Conservation (phyloP, 495 filamentous ascomycete species). For the Paragyromitra xinjiangensis region DNA sequence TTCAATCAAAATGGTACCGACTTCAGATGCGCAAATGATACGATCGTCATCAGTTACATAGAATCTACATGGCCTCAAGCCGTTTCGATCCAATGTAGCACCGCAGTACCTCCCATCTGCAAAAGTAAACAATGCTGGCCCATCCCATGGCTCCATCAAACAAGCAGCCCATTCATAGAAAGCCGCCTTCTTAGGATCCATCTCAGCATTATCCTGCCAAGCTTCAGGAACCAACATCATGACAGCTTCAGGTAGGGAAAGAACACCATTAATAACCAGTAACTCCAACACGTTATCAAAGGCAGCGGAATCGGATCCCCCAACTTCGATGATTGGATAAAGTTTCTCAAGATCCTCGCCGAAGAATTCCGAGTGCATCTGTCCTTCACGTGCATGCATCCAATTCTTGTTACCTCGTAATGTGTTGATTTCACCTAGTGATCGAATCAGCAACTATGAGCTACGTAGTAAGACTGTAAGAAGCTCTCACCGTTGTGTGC, state of each 20-base stretch:
- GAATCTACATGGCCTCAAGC: slow-evolving; percentile 95
- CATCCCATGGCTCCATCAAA: slow-evolving; percentile 99
- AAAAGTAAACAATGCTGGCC: slow-evolving; percentile 97
- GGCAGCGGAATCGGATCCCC: slow-evolving; percentile 96
- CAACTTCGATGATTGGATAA: slow-evolving; percentile 96
- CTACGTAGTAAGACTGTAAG: slow-evolving; percentile 28
- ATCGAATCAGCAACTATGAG: slow-evolving; percentile 58
- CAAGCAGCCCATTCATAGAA: slow-evolving; percentile 99
- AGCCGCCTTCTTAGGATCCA: slow-evolving; percentile 95
- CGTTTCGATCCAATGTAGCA: slow-evolving; percentile 98
- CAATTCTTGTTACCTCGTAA: slow-evolving; percentile 99
- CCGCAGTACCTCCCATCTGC: slow-evolving; percentile 97
- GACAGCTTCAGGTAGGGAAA: slow-evolving; percentile 95
- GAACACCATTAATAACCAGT: slow-evolving; percentile 93
- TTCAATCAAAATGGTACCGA: slow-evolving; percentile 92
- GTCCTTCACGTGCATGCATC: slow-evolving; percentile 98
- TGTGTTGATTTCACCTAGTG: slow-evolving; percentile 89
- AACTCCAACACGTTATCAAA: slow-evolving; percentile 98
- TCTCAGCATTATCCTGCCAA: slow-evolving; percentile 92
- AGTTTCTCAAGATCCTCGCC: slow-evolving; percentile 89
- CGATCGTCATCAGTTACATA: slow-evolving; percentile 98
- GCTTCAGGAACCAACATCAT: slow-evolving; percentile 99
- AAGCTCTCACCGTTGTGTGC: slow-evolving; percentile 86
- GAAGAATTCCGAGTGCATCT: slow-evolving; percentile 92
- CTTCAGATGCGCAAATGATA: slow-evolving; percentile 98